Percentiles rank a stretch among this genome's conserved stretches.
These are phyloP conservation scores for Cinnamomum chago DNA, from an alignment of 164 flowering plant species.

Conservation along the genomic window DNA sequence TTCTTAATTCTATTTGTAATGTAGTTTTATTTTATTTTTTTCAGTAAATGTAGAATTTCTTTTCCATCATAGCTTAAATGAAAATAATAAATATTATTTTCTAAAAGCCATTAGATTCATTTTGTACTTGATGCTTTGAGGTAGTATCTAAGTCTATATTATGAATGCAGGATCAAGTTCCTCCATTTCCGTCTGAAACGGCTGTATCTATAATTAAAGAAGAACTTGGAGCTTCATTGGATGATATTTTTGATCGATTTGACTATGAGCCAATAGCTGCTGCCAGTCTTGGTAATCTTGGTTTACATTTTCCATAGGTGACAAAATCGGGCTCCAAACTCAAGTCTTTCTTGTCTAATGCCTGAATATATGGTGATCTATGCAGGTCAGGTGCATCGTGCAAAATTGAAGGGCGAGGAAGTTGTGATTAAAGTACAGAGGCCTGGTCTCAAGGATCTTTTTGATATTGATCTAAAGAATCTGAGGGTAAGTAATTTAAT, in stretches of 20 bases:
- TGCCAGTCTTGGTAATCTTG: conserved; percentile 86
- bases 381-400: conserved; percentile 98
- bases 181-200: conserved; percentile 93
- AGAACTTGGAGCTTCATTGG: conserved; percentile 78
- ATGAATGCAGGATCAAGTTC: conserved; percentile 94
- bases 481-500: conserved; percentile 58
- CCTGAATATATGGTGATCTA: neutral
- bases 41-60: neutral
- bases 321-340: neutral
- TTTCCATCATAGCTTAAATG: neutral
- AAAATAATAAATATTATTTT: neutral
- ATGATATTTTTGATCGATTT: conserved; percentile 67
- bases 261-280: conserved; percentile 97
- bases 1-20: neutral
- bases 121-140: neutral
- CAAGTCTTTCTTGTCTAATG: neutral
- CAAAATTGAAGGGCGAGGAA: conserved; percentile 79
- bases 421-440: conserved; percentile 96
- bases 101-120: neutral
- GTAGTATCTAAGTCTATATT: neutral
- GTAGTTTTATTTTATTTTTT: neutral
- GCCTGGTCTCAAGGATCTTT: conserved; percentile 92
- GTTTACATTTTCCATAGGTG: neutral
- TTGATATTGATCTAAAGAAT: conserved; percentile 94
- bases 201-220: conserved; percentile 81